Conservation (phyloP, 2,329 filamentous ascomycete species). For the Aspergillus caelatus region DNA sequence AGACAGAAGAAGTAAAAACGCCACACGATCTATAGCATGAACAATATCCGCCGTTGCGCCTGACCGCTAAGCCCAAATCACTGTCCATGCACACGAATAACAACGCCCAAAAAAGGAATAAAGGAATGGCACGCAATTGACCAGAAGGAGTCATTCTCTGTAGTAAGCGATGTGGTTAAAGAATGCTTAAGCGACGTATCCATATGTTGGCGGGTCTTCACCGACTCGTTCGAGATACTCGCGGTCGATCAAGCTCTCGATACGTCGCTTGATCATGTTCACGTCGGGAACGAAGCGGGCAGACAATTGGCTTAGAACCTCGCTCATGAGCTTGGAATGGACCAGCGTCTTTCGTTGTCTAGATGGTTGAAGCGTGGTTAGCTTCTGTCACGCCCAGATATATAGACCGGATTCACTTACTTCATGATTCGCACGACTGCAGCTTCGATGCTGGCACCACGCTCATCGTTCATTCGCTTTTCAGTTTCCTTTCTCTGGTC, state of each 20-base stretch:
- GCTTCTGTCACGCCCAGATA: neutral
- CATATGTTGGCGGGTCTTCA: conserved; percentile 49
- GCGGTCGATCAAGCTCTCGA: conserved; percentile 57
- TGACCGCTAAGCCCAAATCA: conserved; percentile 30
- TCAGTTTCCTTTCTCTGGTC: conserved; percentile 58
- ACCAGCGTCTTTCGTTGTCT: conserved; percentile 53
- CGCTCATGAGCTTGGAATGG: conserved; percentile 54
- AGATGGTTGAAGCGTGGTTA: neutral
- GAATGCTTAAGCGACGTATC: conserved; percentile 44
- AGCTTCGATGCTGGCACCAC: conserved; percentile 54
- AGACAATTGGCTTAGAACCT: conserved; percentile 53
- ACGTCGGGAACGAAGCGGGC: conserved; percentile 55
- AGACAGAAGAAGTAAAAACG: neutral
- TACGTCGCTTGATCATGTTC: conserved; percentile 56
- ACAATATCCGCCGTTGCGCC: conserved; percentile 11
- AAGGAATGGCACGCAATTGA: neutral
- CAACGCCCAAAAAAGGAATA: neutral
- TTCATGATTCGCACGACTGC: conserved; percentile 59
- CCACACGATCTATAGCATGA: conserved; percentile 14
- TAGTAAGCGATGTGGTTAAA: neutral
- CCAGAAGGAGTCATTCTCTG: neutral
- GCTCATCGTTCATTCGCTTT: conserved; percentile 54
- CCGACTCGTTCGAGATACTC: conserved; percentile 53
- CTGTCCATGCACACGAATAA: neutral
- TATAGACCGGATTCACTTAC: conserved; percentile 31